Conservation (phyloP, 495 filamentous ascomycete species). For the Aspergillus panamensis region DNA sequence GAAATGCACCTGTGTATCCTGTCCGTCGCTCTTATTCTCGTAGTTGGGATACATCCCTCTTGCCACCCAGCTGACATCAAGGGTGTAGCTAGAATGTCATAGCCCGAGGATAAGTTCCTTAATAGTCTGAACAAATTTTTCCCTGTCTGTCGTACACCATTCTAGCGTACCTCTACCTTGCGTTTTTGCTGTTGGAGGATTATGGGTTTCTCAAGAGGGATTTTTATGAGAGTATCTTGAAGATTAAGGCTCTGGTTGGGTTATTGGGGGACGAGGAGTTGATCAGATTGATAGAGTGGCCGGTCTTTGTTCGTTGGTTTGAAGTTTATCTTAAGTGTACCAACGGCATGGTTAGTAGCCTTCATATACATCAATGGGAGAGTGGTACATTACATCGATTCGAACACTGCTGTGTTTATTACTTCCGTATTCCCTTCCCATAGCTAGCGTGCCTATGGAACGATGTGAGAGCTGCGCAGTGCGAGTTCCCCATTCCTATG, state of each 20-base stretch:
- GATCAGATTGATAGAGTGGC: neutral
- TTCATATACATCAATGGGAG: no score
- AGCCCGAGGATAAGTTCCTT: constrained; percentile 25
- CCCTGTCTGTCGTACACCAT: constrained; percentile 18
- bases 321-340: neutral
- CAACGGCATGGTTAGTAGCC: no score
- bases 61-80: constrained; percentile 30
- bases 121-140: constrained; percentile 12
- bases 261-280: neutral
- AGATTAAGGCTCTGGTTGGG: constrained; percentile 16
- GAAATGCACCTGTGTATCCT: constrained; percentile 32
- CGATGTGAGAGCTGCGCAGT: no score
- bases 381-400: no score
- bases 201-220: constrained; percentile 21
- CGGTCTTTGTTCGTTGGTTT: neutral
- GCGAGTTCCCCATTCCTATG: no score
- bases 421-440: no score
- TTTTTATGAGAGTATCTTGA: constrained; percentile 23
- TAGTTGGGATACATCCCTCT: constrained; percentile 6
- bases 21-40: constrained; percentile 19
- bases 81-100: constrained; percentile 26
- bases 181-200: constrained; percentile 19
- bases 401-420: no score
- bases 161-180: constrained; percentile 29
- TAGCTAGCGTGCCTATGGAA: no score